Conservation (phyloP, 129 eudicot species). For the Escallonia herrerae region DNA sequence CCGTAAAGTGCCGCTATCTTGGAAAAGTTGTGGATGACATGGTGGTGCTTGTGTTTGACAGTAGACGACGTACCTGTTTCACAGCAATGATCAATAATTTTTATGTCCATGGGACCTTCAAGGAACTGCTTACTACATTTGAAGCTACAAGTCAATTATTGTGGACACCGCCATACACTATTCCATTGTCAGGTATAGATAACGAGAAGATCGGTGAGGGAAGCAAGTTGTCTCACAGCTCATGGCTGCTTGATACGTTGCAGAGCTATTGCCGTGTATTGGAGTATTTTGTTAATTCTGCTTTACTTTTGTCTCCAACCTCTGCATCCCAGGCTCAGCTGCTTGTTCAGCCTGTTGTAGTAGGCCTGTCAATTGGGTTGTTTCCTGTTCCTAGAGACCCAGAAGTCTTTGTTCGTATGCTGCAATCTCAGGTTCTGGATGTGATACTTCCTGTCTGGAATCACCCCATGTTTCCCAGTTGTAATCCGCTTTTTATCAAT, state of each 20-base stretch:
- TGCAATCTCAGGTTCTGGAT: slow-evolving; percentile 94
- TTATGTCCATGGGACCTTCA: slow-evolving; percentile 91
- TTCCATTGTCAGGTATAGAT: slow-evolving; percentile 41
- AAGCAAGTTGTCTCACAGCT: slow-evolving; percentile 48
- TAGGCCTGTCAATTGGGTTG: slow-evolving; percentile 87
- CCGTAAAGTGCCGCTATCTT: slow-evolving; percentile 90
- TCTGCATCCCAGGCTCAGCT: slow-evolving; percentile 86
- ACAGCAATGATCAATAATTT: slow-evolving; percentile 80
- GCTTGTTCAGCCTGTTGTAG: slow-evolving; percentile 98
- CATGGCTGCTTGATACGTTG: slow-evolving; percentile 84
- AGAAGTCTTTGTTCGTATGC: slow-evolving; percentile 83
- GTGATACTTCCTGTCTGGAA: slow-evolving; percentile 96
- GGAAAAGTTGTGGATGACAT: slow-evolving; percentile 95
- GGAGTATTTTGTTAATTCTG: slow-evolving; percentile 76
- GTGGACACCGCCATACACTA: slow-evolving; percentile 64
- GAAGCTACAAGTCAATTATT: slow-evolving; percentile 97
- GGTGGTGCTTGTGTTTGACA: slow-evolving; percentile 67
- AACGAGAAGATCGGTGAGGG: slow-evolving; percentile 43
- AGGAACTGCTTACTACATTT: slow-evolving; percentile 89
- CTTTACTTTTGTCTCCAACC: slow-evolving; percentile 56
- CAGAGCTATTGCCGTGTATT: slow-evolving; percentile 77
- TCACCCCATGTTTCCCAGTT: slow-evolving; percentile 73
- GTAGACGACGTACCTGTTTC: slow-evolving; percentile 70
- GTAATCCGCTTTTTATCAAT: slow-evolving; percentile 61
- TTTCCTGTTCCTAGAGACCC: slow-evolving; percentile 98